These are phyloP conservation scores for Azolla pinnata DNA, from an alignment of 75 land plant species.

Conservation along the genomic window DNA sequence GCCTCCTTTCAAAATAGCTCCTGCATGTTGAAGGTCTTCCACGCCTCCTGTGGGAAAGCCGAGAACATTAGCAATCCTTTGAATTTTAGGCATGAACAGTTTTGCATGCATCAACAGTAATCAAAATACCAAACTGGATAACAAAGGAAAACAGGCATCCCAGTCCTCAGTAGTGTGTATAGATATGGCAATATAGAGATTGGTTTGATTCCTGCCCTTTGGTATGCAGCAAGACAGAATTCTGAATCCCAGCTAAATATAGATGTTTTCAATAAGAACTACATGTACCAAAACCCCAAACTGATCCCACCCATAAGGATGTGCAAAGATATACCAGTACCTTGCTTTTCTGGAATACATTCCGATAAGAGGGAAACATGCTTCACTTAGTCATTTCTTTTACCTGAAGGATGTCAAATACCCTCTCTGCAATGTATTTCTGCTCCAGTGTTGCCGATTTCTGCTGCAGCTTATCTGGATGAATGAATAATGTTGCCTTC, in stretches of 20 bases:
- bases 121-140: background rate
- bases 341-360: background rate
- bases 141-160: background rate
- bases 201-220: background rate
- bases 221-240: background rate
- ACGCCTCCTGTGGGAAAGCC: background rate
- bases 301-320: background rate
- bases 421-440: conserved; percentile 76
- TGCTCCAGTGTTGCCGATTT: conserved; percentile 53
- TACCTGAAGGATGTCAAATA: conserved; percentile 80
- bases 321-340: background rate
- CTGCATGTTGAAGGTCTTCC: background rate
- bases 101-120: background rate
- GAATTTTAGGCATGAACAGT: background rate
- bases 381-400: background rate
- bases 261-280: background rate
- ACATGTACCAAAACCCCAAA: background rate
- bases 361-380: background rate
- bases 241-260: background rate
- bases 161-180: background rate
- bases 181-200: background rate
- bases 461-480: conserved; percentile 92
- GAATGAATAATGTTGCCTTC: conserved; percentile 57
- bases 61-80: no score
- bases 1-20: background rate